These are phyloP conservation scores for Candida tunisiensis DNA, from an alignment of 1,139 yeast species.

Conservation along the genomic window DNA sequence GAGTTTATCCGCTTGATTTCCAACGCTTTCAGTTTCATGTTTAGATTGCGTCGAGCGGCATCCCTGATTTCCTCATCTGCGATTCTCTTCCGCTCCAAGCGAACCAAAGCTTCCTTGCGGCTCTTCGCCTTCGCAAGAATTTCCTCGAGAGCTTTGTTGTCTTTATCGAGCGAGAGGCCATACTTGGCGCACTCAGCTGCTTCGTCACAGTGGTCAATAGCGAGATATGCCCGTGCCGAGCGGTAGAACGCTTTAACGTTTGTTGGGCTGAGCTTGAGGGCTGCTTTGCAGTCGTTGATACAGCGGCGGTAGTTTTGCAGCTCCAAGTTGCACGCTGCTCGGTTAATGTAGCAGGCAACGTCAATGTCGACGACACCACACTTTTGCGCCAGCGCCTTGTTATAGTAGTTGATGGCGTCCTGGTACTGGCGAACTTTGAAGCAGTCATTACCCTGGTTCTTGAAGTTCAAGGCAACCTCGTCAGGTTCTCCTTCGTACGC, in stretches of 20 bases:
- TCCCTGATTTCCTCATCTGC: constrained; percentile 7
- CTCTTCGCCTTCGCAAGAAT: constrained; percentile 16
- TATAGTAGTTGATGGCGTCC: constrained; percentile 64
- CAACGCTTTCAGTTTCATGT: constrained; percentile 2
- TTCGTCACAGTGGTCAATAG: constrained; percentile 54
- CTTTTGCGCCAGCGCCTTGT: constrained; percentile 61
- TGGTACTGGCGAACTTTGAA: constrained; percentile 53
- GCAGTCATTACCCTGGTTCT: constrained; percentile 84
- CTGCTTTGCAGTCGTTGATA: constrained; percentile 71
- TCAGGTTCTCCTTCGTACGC: constrained; percentile 95
- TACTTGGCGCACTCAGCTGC: constrained; percentile 50
- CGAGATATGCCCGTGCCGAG: constrained; percentile 65
- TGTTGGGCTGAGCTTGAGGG: constrained; percentile 45
- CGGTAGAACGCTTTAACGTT: constrained; percentile 76
- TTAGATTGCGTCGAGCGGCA: constrained; percentile 2
- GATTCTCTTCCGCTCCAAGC: constrained; percentile 20
- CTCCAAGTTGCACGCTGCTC: constrained; percentile 88
- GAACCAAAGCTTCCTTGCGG: constrained; percentile 11
- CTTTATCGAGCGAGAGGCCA: constrained; percentile 41
- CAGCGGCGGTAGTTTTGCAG: constrained; percentile 62
- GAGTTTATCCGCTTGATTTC: constrained; percentile 1
- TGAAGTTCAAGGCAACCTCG: constrained; percentile 80
- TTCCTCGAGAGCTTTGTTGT: constrained; percentile 31
- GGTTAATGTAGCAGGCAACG: constrained; percentile 51
- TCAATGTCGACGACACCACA: constrained; percentile 30